phyloP scores from a whole-genome alignment of 768 basidiomycete species.

The Leucosporidium scottii region DNA sequence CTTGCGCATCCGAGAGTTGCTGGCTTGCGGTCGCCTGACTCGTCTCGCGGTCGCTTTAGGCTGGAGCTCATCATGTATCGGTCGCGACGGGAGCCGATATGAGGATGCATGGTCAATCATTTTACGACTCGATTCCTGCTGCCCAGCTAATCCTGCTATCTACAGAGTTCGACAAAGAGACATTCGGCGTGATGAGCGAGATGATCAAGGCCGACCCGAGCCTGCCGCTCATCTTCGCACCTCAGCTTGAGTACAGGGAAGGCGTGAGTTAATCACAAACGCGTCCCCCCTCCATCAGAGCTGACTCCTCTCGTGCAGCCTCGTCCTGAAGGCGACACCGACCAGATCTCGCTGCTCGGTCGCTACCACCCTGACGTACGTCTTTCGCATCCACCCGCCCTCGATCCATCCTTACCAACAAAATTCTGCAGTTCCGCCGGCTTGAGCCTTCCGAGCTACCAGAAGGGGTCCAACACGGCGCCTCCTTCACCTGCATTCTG shows the following conservation, averaged over 20 bases:
- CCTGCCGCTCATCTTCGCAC: constrained; percentile 7
- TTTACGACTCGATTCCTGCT: not conserved
- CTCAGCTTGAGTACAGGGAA: constrained; percentile 24
- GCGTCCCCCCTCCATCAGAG: not conserved
- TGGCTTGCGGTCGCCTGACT: not conserved
- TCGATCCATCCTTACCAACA: not conserved
- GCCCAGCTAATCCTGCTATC: not conserved
- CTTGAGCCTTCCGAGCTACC: constrained; percentile 47
- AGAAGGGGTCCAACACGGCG: constrained; percentile 49
- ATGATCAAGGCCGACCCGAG: constrained; percentile 40
- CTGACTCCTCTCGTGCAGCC: not conserved
- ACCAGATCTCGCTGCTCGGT: constrained; percentile 12
- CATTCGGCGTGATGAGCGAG: constrained; percentile 68
- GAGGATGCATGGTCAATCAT: constrained; percentile 52
- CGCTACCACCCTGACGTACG: constrained; percentile 20
- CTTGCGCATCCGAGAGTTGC: too few species aligned
- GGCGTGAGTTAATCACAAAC: not conserved
- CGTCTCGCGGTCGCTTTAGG: constrained; percentile 46
- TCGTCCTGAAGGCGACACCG: not conserved
- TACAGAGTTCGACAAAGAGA: constrained; percentile 61
- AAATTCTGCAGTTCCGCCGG: constrained; percentile 40
- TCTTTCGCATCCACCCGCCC: not conserved
- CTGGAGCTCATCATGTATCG: constrained; percentile 65
- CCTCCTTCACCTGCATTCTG: constrained; percentile 59
- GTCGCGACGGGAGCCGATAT: constrained; percentile 49